A percentile compares a stretch with the other conserved stretches of the same genome.
Conservation (phyloP, 805 yeast genomes). For the Ogataea wickerhamii region DNA sequence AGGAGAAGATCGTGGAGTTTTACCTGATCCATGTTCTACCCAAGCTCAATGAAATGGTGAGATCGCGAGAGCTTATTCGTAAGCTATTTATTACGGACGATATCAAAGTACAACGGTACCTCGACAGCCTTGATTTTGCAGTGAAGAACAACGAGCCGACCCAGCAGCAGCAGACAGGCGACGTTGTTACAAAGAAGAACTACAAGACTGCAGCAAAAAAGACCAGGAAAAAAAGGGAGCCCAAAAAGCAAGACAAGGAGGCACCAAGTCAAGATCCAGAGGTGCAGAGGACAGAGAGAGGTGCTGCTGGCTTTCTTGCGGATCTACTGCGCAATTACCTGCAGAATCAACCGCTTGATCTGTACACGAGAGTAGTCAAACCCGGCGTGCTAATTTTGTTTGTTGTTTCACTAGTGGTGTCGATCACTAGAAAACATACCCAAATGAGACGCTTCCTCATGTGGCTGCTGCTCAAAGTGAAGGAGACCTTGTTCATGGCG, state of each 20-base stretch:
- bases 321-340: conserved; percentile 2
- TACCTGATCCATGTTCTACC: conserved; percentile 26
- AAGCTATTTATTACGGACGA: conserved; percentile 19
- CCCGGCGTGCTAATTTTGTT: conserved; percentile 16
- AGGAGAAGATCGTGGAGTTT: conserved; percentile 22
- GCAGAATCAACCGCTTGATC: not conserved
- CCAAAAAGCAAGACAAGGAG: conserved; percentile 3
- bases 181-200: conserved; percentile 1
- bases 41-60: conserved; percentile 15
- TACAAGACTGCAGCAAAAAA: conserved; percentile 3
- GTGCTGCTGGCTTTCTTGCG: conserved; percentile 6
- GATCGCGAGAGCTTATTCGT: conserved; percentile 19
- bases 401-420: conserved; percentile 15
- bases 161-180: not conserved
- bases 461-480: conserved; percentile 18
- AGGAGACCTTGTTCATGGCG: conserved; percentile 27
- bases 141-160: conserved; percentile 4
- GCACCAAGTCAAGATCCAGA: not conserved
- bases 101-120: conserved; percentile 10
- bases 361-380: conserved; percentile 8
- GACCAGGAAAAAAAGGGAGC: conserved; percentile 1
- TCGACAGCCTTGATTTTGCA: conserved; percentile 11
- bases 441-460: conserved; percentile 10
- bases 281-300: not conserved
- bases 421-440: conserved; percentile 9